Base-by-base conservation (phyloP, 2,329 filamentous ascomycete genomes). In the Hymenoscyphus albidus region DNA sequence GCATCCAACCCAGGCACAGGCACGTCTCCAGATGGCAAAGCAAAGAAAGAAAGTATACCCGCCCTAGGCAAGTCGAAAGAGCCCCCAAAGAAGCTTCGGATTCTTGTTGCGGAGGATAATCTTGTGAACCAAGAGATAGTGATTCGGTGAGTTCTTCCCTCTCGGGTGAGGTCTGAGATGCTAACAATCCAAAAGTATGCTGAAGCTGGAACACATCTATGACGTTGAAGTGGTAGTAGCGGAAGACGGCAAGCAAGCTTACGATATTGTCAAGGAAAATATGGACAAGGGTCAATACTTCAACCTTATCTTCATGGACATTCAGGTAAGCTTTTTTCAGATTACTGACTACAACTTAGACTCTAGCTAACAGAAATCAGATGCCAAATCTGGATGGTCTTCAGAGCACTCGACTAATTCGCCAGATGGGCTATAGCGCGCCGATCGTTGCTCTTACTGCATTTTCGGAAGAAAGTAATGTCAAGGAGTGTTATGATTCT, bases 341-440 rank as follows among this genome's bases (percentile, higher is more conserved):
- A 27, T 54, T 18, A 16, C n/a, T 18, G 18, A 18, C 3, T 51
- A 12, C n/a, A 2, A 51, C 12, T 12, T 40, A 22, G 18, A 7
- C 12, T 12, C 44, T 13, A 54, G 18, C 48, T 54, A 54, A 54
- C 13, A 3, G 10, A 22, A 22, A 59, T 1, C 2, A 91, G 77
- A 97, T 97, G 93, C 93, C 93, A 3, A 96, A 95, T 68, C 83
- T 97, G 14, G 93, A 97, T 73, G 93, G 93, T 1, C 80, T 97
- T 31, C 89, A 97, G 75, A 93, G 90, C 58, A 97, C 93, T 0
- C 85, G 89, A 10, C 80, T 96, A 40, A 97, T 97, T 71, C 86
- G 93, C 6, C 82, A 92, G 74, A 90, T 94, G 80, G 93, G 93
- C 1, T 97, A 95, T 77, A 87, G 85, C 12, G 90, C 90, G 1